These are phyloP conservation scores for Aspergillus ostianus DNA, from an alignment of 495 filamentous ascomycete genomes.

Conservation along the genomic window DNA sequence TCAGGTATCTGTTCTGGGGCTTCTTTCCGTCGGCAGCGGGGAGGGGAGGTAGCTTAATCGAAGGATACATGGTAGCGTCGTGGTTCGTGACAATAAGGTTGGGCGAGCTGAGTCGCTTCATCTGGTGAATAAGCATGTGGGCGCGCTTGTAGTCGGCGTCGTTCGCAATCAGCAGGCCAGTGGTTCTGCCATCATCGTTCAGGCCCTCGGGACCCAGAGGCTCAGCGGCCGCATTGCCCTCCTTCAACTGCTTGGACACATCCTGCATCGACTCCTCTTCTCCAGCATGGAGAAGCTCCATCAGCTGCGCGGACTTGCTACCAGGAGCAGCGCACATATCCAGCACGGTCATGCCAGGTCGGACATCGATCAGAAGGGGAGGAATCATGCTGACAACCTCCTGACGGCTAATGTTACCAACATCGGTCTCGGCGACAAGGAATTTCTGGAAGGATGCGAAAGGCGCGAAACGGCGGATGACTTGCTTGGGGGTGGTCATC, in stretches of 20 bases:
- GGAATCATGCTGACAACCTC: slow-evolving; percentile 99
- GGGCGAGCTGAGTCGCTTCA: slow-evolving; percentile 93
- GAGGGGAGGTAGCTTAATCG: slow-evolving; percentile 67
- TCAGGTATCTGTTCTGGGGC: slow-evolving; percentile 68
- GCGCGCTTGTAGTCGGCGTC: slow-evolving; percentile 92
- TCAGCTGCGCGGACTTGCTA: slow-evolving; percentile 91
- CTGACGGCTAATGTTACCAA: slow-evolving; percentile 95
- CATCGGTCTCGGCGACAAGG: slow-evolving; percentile 93
- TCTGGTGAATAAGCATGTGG: slow-evolving; percentile 95
- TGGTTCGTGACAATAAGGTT: slow-evolving; percentile 98
- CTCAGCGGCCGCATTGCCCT: slow-evolving; percentile 48
- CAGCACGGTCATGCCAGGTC: slow-evolving; percentile 85
- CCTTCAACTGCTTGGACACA: slow-evolving; percentile 51
- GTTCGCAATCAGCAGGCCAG: slow-evolving; percentile 90
- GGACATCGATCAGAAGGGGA: slow-evolving; percentile 85
- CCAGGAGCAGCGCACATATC: slow-evolving; percentile 97
- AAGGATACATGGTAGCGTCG: slow-evolving; percentile 93
- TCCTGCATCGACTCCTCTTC: slow-evolving; percentile 80
- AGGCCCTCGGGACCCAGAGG: slow-evolving; percentile 44
- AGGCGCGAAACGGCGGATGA: slow-evolving; percentile 84
- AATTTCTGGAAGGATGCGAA: slow-evolving; percentile 97
- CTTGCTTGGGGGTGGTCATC: slow-evolving; percentile 94
- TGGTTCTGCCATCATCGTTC: slow-evolving; percentile 83
- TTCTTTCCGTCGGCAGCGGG: slow-evolving; percentile 48
- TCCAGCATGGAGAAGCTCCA: slow-evolving; percentile 89